These are phyloP conservation scores for Teratosphaeria pseudoeucalypti DNA, from an alignment of 2,329 filamentous ascomycete genomes.

Conservation along the genomic window DNA sequence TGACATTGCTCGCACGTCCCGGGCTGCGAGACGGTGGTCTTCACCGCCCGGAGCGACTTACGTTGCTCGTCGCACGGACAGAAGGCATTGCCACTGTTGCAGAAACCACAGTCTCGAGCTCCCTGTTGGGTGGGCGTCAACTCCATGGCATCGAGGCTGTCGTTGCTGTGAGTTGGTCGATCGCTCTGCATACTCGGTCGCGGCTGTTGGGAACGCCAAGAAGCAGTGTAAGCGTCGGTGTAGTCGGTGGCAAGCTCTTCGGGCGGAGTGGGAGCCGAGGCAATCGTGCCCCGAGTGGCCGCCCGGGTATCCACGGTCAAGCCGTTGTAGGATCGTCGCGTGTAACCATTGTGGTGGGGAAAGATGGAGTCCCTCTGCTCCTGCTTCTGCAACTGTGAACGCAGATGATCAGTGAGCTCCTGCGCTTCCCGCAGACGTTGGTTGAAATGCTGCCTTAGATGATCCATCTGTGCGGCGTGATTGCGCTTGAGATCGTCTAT, in stretches of 20 bases:
- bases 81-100: slow-evolving; percentile 18
- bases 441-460: slow-evolving; percentile 1
- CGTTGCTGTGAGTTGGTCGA: slow-evolving; percentile 6
- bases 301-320: background rate
- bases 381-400: background rate
- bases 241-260: slow-evolving; percentile 9
- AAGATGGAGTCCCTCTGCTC: background rate
- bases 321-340: background rate
- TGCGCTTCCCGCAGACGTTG: background rate
- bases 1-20: slow-evolving; percentile 21
- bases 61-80: slow-evolving; percentile 8
- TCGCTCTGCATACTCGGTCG: slow-evolving; percentile 3
- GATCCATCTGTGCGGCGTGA: slow-evolving; percentile 3
- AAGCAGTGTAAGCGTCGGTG: slow-evolving; percentile 3
- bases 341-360: background rate
- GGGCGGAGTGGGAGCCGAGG: slow-evolving; percentile 9
- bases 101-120: slow-evolving; percentile 18
- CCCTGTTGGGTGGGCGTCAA: slow-evolving; percentile 1
- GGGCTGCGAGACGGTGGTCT: slow-evolving; percentile 8
- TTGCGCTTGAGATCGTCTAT: background rate
- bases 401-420: background rate
- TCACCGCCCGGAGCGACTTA: background rate
- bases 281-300: background rate
- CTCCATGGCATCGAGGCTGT: slow-evolving; percentile 12
- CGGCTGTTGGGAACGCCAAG: slow-evolving; percentile 3